A percentile compares a stretch with the other conserved stretches of the same genome.
phyloP scores from a whole-genome alignment of 192 early-diverging fungal genomes.

The Backusella parvicylindrica region DNA sequence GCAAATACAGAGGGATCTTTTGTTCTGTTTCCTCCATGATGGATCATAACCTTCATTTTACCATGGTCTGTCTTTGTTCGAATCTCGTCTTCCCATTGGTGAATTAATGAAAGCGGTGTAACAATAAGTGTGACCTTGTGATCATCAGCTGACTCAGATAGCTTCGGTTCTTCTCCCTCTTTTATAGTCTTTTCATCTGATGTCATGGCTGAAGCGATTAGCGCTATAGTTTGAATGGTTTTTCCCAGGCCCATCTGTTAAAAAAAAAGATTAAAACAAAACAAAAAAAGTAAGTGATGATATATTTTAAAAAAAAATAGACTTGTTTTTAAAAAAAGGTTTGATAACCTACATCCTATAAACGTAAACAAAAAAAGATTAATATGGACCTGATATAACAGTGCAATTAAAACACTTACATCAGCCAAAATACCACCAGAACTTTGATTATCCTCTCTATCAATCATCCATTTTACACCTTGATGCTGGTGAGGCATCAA shows the following conservation, averaged over 20 bases:
- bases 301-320: background rate
- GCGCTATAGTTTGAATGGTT: slow-evolving; percentile 35
- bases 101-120: slow-evolving; percentile 34
- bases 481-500: slow-evolving; percentile 31
- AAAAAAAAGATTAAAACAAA: background rate
- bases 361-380: background rate
- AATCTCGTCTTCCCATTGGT: slow-evolving; percentile 40
- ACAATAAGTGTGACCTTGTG: slow-evolving; percentile 35
- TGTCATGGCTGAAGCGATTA: slow-evolving; percentile 18
- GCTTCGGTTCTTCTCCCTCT: background rate
- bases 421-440: slow-evolving; percentile 38
- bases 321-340: background rate
- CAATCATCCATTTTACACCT: slow-evolving; percentile 36
- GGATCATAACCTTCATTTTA: slow-evolving; percentile 24
- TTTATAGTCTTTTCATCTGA: background rate
- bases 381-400: background rate
- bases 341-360: slow-evolving; percentile 21
- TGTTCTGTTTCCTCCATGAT: slow-evolving; percentile 35
- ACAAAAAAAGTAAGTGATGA: background rate
- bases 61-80: slow-evolving; percentile 26
- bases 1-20: slow-evolving; percentile 14
- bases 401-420: slow-evolving; percentile 17
- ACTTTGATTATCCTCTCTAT: slow-evolving; percentile 29
- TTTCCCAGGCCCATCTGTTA: slow-evolving; percentile 40
- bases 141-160: background rate